These are phyloP conservation scores for Crithidia acanthocephali DNA, from an alignment of 208 protist genomes.

Conservation along the genomic window DNA sequence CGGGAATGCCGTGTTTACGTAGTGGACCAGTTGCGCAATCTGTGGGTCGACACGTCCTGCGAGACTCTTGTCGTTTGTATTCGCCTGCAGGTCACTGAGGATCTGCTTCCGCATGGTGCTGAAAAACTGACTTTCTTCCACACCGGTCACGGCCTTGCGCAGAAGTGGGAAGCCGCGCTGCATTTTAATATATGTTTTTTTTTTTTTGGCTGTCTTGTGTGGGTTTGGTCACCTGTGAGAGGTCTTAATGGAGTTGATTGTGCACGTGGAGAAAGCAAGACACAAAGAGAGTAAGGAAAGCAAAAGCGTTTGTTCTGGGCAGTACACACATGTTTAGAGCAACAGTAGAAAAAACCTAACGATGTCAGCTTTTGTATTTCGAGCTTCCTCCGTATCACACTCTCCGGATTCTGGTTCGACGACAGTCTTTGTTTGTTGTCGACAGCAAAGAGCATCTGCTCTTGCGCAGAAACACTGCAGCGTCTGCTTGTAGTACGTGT, in stretches of 20 bases:
- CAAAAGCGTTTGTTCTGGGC: too few species aligned
- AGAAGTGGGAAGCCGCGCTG: neutral
- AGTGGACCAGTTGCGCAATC: conserved; percentile 48
- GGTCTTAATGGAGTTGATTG: neutral
- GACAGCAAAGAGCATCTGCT: too few species aligned
- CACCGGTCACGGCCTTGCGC: conserved; percentile 37
- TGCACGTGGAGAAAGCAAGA: too few species aligned
- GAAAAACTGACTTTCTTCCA: conserved; percentile 51
- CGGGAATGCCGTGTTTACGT: conserved; percentile 58
- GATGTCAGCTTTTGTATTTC: too few species aligned
- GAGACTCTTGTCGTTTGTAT: conserved; percentile 81
- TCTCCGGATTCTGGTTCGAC: too few species aligned
- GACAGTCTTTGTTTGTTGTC: too few species aligned
- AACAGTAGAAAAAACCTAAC: too few species aligned
- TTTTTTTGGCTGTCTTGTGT: neutral
- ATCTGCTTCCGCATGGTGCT: conserved; percentile 45
- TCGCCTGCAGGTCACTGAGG: conserved; percentile 44
- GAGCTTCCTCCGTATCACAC: too few species aligned
- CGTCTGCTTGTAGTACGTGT: too few species aligned
- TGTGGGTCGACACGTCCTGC: conserved; percentile 72
- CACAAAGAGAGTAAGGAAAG: too few species aligned
- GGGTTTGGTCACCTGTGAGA: neutral
- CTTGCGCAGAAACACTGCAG: too few species aligned
- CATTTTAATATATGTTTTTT: neutral
- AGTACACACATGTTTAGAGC: too few species aligned